These are phyloP conservation scores for Zygoascus tannicola DNA, from an alignment of 805 yeast species.

Conservation along the genomic window DNA sequence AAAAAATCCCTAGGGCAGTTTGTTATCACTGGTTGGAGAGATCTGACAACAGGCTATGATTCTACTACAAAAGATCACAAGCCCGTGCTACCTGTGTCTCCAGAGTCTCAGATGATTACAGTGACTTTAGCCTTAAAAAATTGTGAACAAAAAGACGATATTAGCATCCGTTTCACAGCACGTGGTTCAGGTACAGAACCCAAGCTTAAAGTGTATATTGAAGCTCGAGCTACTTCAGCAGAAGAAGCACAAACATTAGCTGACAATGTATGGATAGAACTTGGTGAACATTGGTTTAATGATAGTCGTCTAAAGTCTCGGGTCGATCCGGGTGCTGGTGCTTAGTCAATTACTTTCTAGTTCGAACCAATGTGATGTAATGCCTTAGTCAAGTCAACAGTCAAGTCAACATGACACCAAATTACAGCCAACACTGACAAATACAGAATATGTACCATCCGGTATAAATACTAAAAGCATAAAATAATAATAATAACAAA, in stretches of 20 bases:
- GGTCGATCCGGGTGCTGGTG: too few relatives aligned
- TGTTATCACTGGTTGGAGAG: conserved; percentile 61
- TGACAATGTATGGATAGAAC: conserved; percentile 52
- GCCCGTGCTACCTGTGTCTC: conserved; percentile 65
- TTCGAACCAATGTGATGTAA: too few relatives aligned
- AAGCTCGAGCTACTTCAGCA: conserved; percentile 49
- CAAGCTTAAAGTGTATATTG: conserved; percentile 83
- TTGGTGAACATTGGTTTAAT: conserved; percentile 25
- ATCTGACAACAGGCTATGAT: conserved; percentile 74
- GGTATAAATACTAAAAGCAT: too few relatives aligned
- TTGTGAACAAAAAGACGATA: conserved; percentile 10
- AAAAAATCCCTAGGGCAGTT: conserved; percentile 43
- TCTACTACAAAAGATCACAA: conserved; percentile 47
- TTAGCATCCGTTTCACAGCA: conserved; percentile 56
- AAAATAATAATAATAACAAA: too few relatives aligned
- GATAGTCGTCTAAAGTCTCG: too few relatives aligned
- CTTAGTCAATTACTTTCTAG: too few relatives aligned
- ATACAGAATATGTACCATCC: too few relatives aligned
- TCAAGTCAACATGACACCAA: too few relatives aligned
- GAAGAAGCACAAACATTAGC: conserved; percentile 45
- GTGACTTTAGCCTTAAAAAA: conserved; percentile 31
- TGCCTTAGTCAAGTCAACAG: too few relatives aligned
- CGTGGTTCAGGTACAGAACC: conserved; percentile 98
- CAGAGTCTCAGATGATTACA: conserved; percentile 81
- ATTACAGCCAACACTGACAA: too few relatives aligned